Evolutionary conservation across 2,329 filamentous ascomycete species (phyloP).

Genomic region (Hypomyces rosellus): DNA sequence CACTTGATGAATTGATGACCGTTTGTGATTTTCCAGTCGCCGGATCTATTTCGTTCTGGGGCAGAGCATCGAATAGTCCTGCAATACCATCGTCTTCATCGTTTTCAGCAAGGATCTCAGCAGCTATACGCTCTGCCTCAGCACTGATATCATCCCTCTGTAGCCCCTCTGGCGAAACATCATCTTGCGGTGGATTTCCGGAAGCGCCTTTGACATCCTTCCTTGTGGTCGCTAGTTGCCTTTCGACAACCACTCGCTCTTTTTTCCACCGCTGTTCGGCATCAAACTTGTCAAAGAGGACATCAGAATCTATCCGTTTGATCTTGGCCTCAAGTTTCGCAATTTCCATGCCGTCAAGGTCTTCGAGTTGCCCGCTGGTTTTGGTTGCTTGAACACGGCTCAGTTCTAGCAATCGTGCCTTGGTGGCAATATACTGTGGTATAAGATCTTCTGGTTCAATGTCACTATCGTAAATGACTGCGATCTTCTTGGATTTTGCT

Average conservation of each 20-base stretch:
- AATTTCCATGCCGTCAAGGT: conserved; percentile 39
- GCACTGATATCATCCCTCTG: conserved; percentile 38
- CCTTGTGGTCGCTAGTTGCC: conserved; percentile 49
- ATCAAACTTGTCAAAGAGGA: conserved; percentile 63
- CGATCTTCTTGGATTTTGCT: conserved; percentile 34
- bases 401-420: conserved; percentile 58
- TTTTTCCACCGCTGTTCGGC: conserved; percentile 62
- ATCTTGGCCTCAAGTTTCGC: conserved; percentile 68
- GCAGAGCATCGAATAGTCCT: conserved; percentile 53
- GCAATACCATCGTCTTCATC: conserved; percentile 48
- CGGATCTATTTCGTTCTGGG: conserved; percentile 53
- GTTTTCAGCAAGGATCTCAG: conserved; percentile 50
- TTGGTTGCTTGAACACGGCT: conserved; percentile 10
- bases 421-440: conserved; percentile 70
- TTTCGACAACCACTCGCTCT: conserved; percentile 54
- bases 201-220: conserved; percentile 25
- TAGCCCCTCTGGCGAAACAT: conserved; percentile 16
- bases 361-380: conserved; percentile 11
- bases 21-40: conserved; percentile 52
- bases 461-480: conserved; percentile 57
- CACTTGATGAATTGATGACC: conserved; percentile 46
- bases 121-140: conserved; percentile 53
- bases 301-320: conserved; percentile 67
- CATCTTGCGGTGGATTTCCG: conserved; percentile 24
- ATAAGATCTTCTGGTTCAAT: conserved; percentile 70